phyloP scores from a whole-genome alignment of 2,329 filamentous ascomycete species.

The Phyllosticta ampelicida region DNA sequence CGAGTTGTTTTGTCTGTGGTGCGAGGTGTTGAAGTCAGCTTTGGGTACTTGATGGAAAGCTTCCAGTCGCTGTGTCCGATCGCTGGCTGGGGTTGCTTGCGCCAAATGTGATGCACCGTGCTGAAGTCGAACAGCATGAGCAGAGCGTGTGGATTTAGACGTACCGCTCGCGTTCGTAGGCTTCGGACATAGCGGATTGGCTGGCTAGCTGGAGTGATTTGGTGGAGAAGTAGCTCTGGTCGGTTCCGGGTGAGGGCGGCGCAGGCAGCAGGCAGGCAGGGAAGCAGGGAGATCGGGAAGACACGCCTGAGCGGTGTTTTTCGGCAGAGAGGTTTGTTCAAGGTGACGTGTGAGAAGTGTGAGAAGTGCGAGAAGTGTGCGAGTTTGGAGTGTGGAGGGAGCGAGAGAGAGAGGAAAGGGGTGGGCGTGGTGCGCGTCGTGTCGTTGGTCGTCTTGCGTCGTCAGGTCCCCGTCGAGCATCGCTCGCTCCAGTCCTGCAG shows the following conservation, averaged over 20 bases:
- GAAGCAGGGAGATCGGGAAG: not conserved
- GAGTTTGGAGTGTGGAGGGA: not conserved
- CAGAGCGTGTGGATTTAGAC: conserved; percentile 11
- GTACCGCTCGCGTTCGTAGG: conserved; percentile 51
- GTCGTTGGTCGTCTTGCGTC: not conserved
- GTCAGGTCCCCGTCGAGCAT: not conserved
- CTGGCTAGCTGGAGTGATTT: not conserved
- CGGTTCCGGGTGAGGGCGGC: not conserved
- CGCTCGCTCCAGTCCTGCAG: not conserved
- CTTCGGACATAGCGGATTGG: conserved; percentile 39
- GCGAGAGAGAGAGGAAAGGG: not conserved
- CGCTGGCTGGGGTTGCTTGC: not conserved
- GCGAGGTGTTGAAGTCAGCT: conserved; percentile 8
- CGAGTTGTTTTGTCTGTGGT: conserved; percentile 75
- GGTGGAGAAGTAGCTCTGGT: too few species aligned
- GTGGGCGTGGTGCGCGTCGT: not conserved
- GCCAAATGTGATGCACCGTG: not conserved
- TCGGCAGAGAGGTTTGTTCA: not conserved
- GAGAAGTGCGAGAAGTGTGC: not conserved
- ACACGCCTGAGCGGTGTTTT: too few species aligned
- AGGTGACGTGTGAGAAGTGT: not conserved
- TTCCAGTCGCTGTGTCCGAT: not conserved
- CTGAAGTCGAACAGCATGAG: not conserved
- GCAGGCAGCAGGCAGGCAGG: not conserved
- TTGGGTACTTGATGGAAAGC: not conserved